Base-by-base conservation (phyloP, 768 basidiomycete genomes). In the Calocybe indica region DNA sequence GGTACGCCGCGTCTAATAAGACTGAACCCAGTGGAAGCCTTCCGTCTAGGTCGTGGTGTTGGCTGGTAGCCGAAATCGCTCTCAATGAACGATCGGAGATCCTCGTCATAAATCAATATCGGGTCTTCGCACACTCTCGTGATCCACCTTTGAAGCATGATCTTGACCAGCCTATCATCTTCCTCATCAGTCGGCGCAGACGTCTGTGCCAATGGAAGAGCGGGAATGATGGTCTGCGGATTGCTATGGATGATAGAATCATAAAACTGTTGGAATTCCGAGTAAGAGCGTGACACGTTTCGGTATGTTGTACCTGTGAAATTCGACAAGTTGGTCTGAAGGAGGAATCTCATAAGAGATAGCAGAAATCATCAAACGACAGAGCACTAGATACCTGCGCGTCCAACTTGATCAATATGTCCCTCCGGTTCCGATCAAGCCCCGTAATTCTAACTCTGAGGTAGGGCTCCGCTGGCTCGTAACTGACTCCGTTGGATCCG, bases 171-270 rank as follows among this genome's bases (percentile, higher is more conserved):
- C 13, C 96, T 79, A 63, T 98, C 96, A 64, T 99, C 96, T 67
- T 98, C 96, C 68, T 98, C 96, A 59, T 98, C 96, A 9, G 92
- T 93, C 22, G 92, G 87, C 2, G 96, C 96, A 9, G 94, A 97
- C 0, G 94, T 97, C 55, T 95, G 92, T 0, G 94, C 82, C n/a
- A 98, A 76, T 1, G 96, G 96, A 10, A 99, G 76, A 4, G 96
- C 96, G 6, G 96, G 92, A 11, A 97, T 76, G 56, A 99, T 96
- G 28, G 94, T 95, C 60, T 98, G 96, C 0, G 96, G 96, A 62
- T 91, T 94, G 65, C 80, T 92, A 57, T 85, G 79, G 30, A 92
- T 79, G 56, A 95, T 77, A 41, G 93, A 79, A 41, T 96, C 92
- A 57, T 93, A 92, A 65, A 98, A 92, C 53, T 88, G 82, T 62